Percentiles rank a stretch among this genome's conserved stretches.
phyloP scores from a whole-genome alignment of 148 eudicot species.

The Persicaria tinctoria region DNA sequence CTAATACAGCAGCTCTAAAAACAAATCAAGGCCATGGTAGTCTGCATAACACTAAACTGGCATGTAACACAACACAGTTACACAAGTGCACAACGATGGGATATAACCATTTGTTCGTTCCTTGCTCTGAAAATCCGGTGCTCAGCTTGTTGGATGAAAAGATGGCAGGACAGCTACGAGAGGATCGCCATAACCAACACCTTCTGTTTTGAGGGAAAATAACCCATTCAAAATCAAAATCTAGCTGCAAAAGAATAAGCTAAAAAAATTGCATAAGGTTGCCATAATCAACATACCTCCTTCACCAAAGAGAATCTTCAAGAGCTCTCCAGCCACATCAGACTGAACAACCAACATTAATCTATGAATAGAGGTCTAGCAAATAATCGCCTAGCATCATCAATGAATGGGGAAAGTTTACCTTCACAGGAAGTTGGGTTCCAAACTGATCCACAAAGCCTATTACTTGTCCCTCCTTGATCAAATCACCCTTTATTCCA shows the following conservation, averaged over 20 bases:
- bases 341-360: conserved; percentile 40
- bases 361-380: background rate
- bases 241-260: background rate
- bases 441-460: too few relatives aligned
- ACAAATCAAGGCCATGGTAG: too few relatives aligned
- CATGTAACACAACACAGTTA: too few relatives aligned
- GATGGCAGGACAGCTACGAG: conserved; percentile 69
- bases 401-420: background rate
- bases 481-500: background rate
- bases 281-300: conserved; percentile 44
- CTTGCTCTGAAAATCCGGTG: too few relatives aligned
- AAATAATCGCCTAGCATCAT: background rate
- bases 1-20: too few relatives aligned
- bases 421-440: background rate
- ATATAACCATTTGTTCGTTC: too few relatives aligned
- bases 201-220: conserved; percentile 36
- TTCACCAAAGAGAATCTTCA: conserved; percentile 56
- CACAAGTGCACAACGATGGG: too few relatives aligned
- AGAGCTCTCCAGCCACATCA: conserved; percentile 79
- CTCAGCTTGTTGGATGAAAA: conserved; percentile 20
- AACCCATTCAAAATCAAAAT: conserved; percentile 2
- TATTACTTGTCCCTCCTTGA: background rate
- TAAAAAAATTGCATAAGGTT: background rate
- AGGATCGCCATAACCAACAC: conserved; percentile 78
- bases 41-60: too few relatives aligned